Evolutionary conservation across 1,139 yeast species (phyloP), one percentile per base, ranked within the genome.

Genomic region (Williopsis jadinii): DNA sequence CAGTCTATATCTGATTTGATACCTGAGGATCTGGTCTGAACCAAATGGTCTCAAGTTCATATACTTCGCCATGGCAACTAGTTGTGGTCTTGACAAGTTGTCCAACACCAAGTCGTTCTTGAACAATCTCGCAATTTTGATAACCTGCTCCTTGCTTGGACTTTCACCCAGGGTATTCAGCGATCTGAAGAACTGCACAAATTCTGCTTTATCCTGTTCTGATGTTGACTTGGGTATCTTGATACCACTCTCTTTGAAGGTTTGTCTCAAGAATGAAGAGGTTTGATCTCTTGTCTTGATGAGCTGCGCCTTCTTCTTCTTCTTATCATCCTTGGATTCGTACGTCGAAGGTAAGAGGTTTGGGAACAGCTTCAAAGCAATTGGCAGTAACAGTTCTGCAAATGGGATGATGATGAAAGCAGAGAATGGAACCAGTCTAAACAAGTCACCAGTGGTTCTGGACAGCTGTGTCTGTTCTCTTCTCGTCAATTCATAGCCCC

Each of bases 1-100:
- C 73, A 92, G 75, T 56, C 86, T 79, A 66, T 86, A 90, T 65
- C 98, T 84, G 52, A 92, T 88, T 61, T 88, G 87, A 67, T 92
- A 90, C 56, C 98, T 83, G 55, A 92, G 71, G 61, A 92, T 83
- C 48, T 88, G 81, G 61, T 90, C 95, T 37, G 95, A 85, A 30
- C 98, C 98, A 61, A 85, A 90, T 3, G 97, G 95, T 58, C 87
- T 83, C 49, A 92, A 66, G 47, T 87, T 84, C 84, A 92, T 85
- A 64, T 90, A 92, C 62, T 84, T 84, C 42, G 96, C 84, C 88
- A 92, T 84, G 28, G 97, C 97, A 44, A 86, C 84, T 53, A 92
- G 73, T 64, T 88, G 96, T 36, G 95, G 87, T 53, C 97, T 77
- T 29, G 95, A 82, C 63, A 88, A 74, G 66, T 92, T 92, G 67